phyloP scores from a whole-genome alignment of 352 stramenopile genomes.

The Phytopythium delawarense region DNA sequence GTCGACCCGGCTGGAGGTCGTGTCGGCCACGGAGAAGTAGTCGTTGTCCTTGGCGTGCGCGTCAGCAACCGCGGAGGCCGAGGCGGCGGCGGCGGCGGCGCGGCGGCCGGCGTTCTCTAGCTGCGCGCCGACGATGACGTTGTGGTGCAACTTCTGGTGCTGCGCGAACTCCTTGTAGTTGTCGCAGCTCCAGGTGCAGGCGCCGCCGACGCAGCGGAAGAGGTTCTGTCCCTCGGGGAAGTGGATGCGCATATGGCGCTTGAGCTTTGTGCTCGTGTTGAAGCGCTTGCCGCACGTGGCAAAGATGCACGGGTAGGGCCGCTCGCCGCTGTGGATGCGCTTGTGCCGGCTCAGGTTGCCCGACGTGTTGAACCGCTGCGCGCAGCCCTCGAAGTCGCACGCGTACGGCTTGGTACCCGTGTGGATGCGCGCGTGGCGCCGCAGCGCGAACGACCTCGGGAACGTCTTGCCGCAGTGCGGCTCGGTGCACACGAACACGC shows the following conservation, averaged over 20 bases:
- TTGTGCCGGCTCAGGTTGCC: slow-evolving; percentile 86
- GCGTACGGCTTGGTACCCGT: slow-evolving; percentile 80
- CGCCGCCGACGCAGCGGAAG: slow-evolving; percentile 60
- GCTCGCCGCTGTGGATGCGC: slow-evolving; percentile 82
- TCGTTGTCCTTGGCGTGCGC: slow-evolving; percentile 29
- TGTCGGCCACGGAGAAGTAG: slow-evolving; percentile 30
- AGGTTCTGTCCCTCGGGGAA: slow-evolving; percentile 74
- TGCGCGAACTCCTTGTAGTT: slow-evolving; percentile 85
- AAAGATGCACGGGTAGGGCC: slow-evolving; percentile 78
- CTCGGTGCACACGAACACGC: slow-evolving; percentile 69
- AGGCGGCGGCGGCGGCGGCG: not conserved
- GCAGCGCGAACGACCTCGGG: slow-evolving; percentile 76
- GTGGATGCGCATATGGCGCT: slow-evolving; percentile 86
- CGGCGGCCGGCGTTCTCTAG: slow-evolving; percentile 14
- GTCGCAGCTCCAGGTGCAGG: slow-evolving; percentile 62
- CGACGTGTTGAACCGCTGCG: slow-evolving; percentile 84
- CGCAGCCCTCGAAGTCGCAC: slow-evolving; percentile 72
- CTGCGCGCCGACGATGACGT: slow-evolving; percentile 55
- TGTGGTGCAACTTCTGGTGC: slow-evolving; percentile 75
- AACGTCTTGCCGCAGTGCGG: slow-evolving; percentile 84
- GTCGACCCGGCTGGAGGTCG: slow-evolving; percentile 12
- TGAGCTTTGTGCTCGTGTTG: slow-evolving; percentile 88
- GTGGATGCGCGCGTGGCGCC: slow-evolving; percentile 82
- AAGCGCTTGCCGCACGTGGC: slow-evolving; percentile 79
- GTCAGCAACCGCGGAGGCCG: not conserved